Base-by-base conservation (phyloP, 352 stramenopile species). In the Globisporangium carolinianum region DNA sequence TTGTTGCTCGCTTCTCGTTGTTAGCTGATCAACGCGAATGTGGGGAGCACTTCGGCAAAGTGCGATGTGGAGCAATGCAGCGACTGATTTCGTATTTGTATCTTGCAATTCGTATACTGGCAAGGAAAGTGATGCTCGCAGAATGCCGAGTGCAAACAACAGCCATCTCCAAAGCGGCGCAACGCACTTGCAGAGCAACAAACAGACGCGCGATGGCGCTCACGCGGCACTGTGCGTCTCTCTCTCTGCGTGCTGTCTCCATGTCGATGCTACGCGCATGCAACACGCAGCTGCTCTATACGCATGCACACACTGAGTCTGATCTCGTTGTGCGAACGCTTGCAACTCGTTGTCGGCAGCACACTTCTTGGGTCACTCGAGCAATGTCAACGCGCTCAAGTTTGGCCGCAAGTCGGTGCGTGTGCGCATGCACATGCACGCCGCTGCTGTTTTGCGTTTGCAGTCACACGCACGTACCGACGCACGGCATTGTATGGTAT, bases 351-450 rank as follows among this genome's bases (percentile, higher is more conserved):
- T 32, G 24, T 2, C 3, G 35, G 14, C 36, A 94, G 83, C 83
- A 12, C 78, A 91, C 58, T 91, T 94, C 64, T 62, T 91, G 53
- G 83, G 72, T 32, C 83, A 94, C 54, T 86, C 81, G 15, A 87
- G 69, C 72, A 86, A 77, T 60, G 81, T 94, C 66, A 94, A 91
- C 58, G 91, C 81, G 51, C 69, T 94, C 52, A 74, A 78, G 48
- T 94, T 94, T 58, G 79, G 83, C 48, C 77, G 68, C 52, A 94
- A 90, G 60, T 94, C 83, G 71, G 83, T 94, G 63, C 15, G 32
- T 55, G 5, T n/a, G 18, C 39, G 47, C 8, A 36, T 36, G 14
- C 47, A 51, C 46, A 32, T 51, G 24, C 18, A 5, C 47, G 8
- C 0, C 15, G 3, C 12, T 48, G 43, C 36, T 53, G 49, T 50